Evolutionary conservation across 1,284 basidiomycete species (phyloP).

Genomic region (Salmacisia buchloeana): DNA sequence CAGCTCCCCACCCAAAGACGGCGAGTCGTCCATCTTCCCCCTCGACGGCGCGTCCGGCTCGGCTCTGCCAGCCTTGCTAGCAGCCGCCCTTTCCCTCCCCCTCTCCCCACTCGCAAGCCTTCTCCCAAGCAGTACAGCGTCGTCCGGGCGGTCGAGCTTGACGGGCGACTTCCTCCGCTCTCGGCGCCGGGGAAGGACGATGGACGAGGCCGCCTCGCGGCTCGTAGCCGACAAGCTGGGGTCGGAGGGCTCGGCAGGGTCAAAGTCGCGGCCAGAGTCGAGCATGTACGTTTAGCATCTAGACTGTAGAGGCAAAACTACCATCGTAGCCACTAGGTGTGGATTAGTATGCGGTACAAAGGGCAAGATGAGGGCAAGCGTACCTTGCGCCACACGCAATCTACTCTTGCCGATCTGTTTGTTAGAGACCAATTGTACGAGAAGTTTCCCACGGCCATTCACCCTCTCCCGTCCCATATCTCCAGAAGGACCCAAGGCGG

Average conservation of each 20-base stretch:
- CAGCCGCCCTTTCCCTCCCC: too few species aligned
- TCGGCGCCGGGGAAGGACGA: background rate
- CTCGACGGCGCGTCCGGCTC: background rate
- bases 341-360: background rate
- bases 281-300: constrained; percentile 1
- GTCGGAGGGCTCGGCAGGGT: too few species aligned
- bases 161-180: background rate
- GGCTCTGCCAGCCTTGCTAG: background rate
- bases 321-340: background rate
- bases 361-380: too few species aligned
- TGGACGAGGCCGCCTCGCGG: background rate
- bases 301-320: background rate
- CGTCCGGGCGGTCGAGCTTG: too few species aligned
- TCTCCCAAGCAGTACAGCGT: too few species aligned
- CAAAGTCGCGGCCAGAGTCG: background rate
- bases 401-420: too few species aligned
- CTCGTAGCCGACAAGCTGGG: background rate
- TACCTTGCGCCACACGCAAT: too few species aligned
- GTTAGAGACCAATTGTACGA: too few species aligned
- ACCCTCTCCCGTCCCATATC: too few species aligned
- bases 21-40: background rate
- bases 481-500: too few species aligned
- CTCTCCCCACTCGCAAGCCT: too few species aligned
- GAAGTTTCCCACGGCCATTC: too few species aligned
- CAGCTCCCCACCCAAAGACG: background rate